These are phyloP conservation scores for Trichoderma atroviride DNA, from an alignment of 2,329 filamentous ascomycete species.

Conservation along the genomic window DNA sequence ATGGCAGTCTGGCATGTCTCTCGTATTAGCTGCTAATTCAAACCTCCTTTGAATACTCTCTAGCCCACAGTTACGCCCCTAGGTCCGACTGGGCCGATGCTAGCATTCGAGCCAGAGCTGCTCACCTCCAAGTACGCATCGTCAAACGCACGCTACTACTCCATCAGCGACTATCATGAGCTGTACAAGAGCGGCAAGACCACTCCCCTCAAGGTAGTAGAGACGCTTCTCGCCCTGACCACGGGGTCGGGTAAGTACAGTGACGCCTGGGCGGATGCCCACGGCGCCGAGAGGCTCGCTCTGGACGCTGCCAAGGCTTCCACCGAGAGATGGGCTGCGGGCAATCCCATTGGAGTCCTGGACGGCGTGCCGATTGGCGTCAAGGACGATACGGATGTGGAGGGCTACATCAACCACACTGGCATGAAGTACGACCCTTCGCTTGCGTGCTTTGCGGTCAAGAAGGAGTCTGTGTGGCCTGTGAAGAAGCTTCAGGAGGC, in stretches of 20 bases:
- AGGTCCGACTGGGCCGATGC: conserved; percentile 41
- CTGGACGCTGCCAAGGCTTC: conserved; percentile 72
- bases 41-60: rapidly evolving
- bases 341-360: conserved; percentile 66
- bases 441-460: conserved; percentile 52
- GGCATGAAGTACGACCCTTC: conserved; percentile 65
- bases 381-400: conserved; percentile 77
- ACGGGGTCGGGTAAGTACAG: conserved; percentile 63
- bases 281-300: conserved; percentile 59
- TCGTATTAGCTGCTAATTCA: not conserved
- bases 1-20: not conserved
- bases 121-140: conserved; percentile 45
- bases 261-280: conserved; percentile 71
- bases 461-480: conserved; percentile 66
- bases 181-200: conserved; percentile 70
- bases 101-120: conserved; percentile 48
- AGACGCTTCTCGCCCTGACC: conserved; percentile 72
- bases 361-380: conserved; percentile 83
- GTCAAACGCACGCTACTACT: conserved; percentile 61
- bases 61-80: conserved; percentile 62
- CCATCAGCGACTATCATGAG: conserved; percentile 74
- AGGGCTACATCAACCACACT: conserved; percentile 68
- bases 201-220: conserved; percentile 72
- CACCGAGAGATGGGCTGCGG: conserved; percentile 69
- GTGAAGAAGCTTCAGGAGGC: conserved; percentile 71